Base-by-base conservation (phyloP, 352 stramenopile species). In the Pythium chondricola region DNA sequence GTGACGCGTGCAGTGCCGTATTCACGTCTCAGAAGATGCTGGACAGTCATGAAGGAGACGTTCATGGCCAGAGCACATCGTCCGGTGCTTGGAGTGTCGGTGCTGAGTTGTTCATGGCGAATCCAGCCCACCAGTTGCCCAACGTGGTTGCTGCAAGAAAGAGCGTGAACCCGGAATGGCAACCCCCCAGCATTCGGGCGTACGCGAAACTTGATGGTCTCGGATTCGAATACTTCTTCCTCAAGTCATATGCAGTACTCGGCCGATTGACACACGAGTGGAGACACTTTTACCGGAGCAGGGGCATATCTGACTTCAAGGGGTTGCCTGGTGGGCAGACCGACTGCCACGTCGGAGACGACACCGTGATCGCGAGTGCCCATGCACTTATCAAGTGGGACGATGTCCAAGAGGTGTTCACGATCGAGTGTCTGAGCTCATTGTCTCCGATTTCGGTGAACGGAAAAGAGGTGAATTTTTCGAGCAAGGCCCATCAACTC, bases 351-450 rank as follows among this genome's bases (percentile, higher is more conserved):
- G 26, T 94, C 18, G 83, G 78, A 20, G 67, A 86, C 39, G 70
- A 92, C 36, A 52, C 51, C 6, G 74, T 60, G 55, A 88, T 94
- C 46, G 65, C 51, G 2, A 55, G 59, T 11, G 41, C 63, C 29
- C 80, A 94, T 35, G 83, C 76, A 26, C 48, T 86, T 22, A 89
- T 94, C 37, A 61, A 63, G 8, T 92, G 83, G 83, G 64, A 87
- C 22, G 54, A 62, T 18, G 31, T 30, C 7, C 36, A 41, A 7
- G 51, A 62, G 18, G 65, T 49, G 35, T 94, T 91, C 45, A 74
- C 69, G 36, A 75, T 92, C 43, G 65, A 85, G 48, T 90, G 80
- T 38, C 41, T 94, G 41, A 89, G 70, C 35, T 48, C 68, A 14
- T 59, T 48, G 9, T 64, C 63, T 18, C 49, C 69, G 2, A 69